Conservation (phyloP, 2,329 filamentous ascomycete genomes). For the Rhynchosporium secalis region DNA sequence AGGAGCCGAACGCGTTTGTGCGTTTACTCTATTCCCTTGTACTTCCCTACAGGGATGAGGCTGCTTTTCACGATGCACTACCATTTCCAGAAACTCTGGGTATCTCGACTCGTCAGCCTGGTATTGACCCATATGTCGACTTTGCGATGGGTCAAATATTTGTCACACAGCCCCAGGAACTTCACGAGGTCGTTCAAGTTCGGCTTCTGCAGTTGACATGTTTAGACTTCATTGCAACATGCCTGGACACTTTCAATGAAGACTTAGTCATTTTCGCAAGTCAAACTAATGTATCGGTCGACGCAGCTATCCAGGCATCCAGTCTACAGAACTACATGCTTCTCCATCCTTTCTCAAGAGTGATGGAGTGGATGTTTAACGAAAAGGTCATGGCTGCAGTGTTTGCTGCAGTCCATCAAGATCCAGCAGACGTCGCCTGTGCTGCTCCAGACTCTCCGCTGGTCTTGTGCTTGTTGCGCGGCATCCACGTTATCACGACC, state of each 20-base stretch:
- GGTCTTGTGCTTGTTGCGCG: slow-evolving; percentile 73
- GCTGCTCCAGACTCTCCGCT: slow-evolving; percentile 77
- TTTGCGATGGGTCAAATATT: slow-evolving; percentile 83
- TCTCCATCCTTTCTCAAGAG: slow-evolving; percentile 87
- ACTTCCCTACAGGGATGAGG: slow-evolving; percentile 61
- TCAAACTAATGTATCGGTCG: slow-evolving; percentile 72
- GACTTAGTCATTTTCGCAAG: slow-evolving; percentile 85
- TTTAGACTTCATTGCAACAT: slow-evolving; percentile 78
- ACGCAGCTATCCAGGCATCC: slow-evolving; percentile 70
- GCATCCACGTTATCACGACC: slow-evolving; percentile 80
- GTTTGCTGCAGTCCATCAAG: slow-evolving; percentile 77
- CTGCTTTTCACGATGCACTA: slow-evolving; percentile 68
- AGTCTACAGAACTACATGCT: slow-evolving; percentile 78
- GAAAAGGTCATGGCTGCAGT: slow-evolving; percentile 80
- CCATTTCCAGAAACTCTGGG: slow-evolving; percentile 88
- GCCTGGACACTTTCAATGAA: slow-evolving; percentile 88
- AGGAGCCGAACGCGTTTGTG: slow-evolving; percentile 83
- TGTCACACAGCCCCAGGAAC: slow-evolving; percentile 55
- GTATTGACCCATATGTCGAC: slow-evolving; percentile 91
- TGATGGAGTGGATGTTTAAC: slow-evolving; percentile 99
- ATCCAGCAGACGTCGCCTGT: slow-evolving; percentile 69
- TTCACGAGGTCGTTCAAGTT: slow-evolving; percentile 66
- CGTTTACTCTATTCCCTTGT: slow-evolving; percentile 73
- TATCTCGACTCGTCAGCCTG: slow-evolving; percentile 72
- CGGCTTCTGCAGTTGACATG: slow-evolving; percentile 76